Base-by-base conservation (phyloP, 306 rosid species). In the Corylus americana region DNA sequence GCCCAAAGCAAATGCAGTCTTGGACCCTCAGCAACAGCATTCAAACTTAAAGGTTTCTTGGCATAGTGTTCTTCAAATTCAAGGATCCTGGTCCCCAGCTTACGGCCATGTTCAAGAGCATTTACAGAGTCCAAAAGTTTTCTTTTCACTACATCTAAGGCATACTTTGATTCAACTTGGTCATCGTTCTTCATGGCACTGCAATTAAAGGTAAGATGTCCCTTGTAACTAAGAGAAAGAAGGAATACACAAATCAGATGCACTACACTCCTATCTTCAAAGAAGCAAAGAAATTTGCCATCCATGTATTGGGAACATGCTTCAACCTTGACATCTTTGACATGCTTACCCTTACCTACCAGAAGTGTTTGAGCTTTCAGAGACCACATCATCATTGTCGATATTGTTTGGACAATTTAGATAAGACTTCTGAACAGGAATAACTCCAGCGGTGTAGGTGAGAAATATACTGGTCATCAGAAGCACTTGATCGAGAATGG, bases 291-390 rank as follows among this genome's bases (percentile, higher is more conserved):
- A 70, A 71, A 77, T 6, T n/a, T 37, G 49, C 59, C 69, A 75
- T 68, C 63, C 49, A 80, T 78, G 70, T 13, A 48, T 3, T 20
- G 53, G 78, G 16, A 75, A 82, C 81, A 63, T 13, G 84, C 74
- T 76, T 82, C 80, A 89, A 67, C 63, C 85, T 58, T 71, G 66
- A 58, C 72, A 85, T 47, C 77, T 73, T 86, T 79, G 83, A 88
- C 71, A 73, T 70, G 89, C 91, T 85, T 88, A 90, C 95, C 91
- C 98, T 92, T 91, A 95, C 98, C 98, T 92, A 95, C 98, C 98
- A 95, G 94, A 91, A 87, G 64, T 59, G 83, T 79, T 87, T 64
- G 94, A 74, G 71, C 80, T 84, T 80, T 81, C 87, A 55, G 83
- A 78, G 68, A 70, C 75, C n/a, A 68, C 74, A 57, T 73, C 81